phyloP scores from a whole-genome alignment of 2,329 filamentous ascomycete genomes.

The Nemania diffusa region DNA sequence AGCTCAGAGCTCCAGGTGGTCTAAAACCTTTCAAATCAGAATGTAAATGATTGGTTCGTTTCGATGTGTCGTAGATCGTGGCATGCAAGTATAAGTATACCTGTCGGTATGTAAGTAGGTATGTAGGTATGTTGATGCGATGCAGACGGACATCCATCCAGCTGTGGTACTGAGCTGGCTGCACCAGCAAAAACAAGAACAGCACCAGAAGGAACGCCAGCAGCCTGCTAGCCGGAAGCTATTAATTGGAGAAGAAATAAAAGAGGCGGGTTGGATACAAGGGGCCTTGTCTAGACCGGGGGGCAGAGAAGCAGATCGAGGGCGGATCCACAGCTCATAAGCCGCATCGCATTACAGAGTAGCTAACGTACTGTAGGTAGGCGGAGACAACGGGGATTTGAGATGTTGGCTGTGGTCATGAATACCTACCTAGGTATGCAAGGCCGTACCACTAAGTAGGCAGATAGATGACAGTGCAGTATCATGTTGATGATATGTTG shows the following conservation, averaged over 20 bases:
- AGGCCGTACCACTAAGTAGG: too few species aligned
- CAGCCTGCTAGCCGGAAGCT: constrained; percentile 1
- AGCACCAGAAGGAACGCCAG: not conserved
- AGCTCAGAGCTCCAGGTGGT: constrained; percentile 24
- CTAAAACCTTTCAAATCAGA: constrained; percentile 7
- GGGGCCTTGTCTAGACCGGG: constrained; percentile 28
- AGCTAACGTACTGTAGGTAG: not conserved
- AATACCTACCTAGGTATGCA: too few species aligned
- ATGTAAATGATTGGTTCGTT: constrained; percentile 15
- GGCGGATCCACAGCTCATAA: constrained; percentile 31
- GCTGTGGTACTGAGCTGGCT: constrained; percentile 4
- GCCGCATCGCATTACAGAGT: constrained; percentile 33
- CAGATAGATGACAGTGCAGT: too few species aligned
- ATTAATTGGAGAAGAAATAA: constrained; percentile 34
- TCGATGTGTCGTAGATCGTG: constrained; percentile 23
- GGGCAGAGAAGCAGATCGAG: constrained; percentile 1
- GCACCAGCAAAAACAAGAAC: not conserved
- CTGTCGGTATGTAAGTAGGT: too few species aligned
- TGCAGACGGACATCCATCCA: not conserved
- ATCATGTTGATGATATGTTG: too few species aligned
- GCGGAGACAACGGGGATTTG: constrained; percentile 21
- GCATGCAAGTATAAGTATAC: constrained; percentile 20
- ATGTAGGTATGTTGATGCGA: too few species aligned
- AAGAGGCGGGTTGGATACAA: constrained; percentile 34
- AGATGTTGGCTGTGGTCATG: constrained; percentile 24